Evolutionary conservation across 225 moss, liverwort and hornwort genomes (phyloP).

Genomic region (Pseudoscleropodium purum): DNA sequence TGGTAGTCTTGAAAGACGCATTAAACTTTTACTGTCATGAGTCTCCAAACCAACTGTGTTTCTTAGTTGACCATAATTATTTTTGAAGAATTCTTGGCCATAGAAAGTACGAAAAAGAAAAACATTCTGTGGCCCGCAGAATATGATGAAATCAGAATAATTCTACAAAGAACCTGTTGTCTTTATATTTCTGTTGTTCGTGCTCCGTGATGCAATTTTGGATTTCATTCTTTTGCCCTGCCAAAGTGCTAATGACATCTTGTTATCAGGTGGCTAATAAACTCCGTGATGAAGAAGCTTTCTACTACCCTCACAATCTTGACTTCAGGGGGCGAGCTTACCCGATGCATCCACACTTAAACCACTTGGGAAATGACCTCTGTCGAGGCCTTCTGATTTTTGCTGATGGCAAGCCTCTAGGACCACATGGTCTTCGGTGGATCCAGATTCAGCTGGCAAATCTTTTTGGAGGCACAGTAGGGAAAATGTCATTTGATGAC

Average conservation of each 20-base stretch:
- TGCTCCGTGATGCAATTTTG: background rate
- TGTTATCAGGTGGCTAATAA: constrained; percentile 62
- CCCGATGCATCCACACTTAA: constrained; percentile 87
- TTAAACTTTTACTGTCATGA: background rate
- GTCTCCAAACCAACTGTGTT: background rate
- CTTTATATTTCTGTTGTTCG: background rate
- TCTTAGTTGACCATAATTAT: background rate
- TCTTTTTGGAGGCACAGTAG: constrained; percentile 66
- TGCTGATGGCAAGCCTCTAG: constrained; percentile 55
- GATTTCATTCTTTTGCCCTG: background rate
- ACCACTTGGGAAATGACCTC: constrained; percentile 83
- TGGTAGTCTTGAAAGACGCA: background rate
- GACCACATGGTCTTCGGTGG: constrained; percentile 57
- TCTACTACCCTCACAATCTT: constrained; percentile 85
- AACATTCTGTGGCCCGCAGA: background rate
- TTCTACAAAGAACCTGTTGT: background rate
- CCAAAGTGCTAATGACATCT: background rate
- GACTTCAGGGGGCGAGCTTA: constrained; percentile 93
- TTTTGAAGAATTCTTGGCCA: background rate
- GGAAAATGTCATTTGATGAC: constrained; percentile 67
- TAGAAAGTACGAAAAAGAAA: background rate
- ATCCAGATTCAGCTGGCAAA: constrained; percentile 79
- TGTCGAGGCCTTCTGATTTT: constrained; percentile 77
- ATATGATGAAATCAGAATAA: background rate
- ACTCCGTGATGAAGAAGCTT: constrained; percentile 57